Conservation (phyloP, 2,329 filamentous ascomycete species). For the Penicillium sp. region DNA sequence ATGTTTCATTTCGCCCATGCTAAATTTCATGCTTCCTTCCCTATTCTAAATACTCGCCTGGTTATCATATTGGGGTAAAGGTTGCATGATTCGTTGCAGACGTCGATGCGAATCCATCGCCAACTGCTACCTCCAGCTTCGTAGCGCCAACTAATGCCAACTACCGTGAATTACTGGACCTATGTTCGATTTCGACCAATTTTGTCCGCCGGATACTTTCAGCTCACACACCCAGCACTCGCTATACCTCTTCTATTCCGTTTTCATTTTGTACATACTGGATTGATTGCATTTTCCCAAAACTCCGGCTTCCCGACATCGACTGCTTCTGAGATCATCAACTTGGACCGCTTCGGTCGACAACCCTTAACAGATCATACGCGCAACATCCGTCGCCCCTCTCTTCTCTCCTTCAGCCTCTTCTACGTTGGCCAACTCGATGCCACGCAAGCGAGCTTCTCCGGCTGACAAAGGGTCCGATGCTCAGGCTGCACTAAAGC, state of each 20-base stretch:
- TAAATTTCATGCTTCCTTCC: background rate
- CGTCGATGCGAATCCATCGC: background rate
- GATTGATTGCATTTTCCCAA: background rate
- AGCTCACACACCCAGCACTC: background rate
- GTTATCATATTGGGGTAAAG: background rate
- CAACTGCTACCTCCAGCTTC: background rate
- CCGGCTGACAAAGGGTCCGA: background rate
- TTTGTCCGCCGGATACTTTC: background rate
- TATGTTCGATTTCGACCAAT: background rate
- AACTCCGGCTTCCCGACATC: background rate
- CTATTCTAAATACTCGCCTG: background rate
- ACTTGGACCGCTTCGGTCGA: background rate
- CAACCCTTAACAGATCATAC: background rate
- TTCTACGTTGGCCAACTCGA: background rate
- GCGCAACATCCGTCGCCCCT: background rate
- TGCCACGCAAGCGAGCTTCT: background rate
- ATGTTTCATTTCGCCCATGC: background rate
- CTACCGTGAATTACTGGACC: too few relatives aligned
- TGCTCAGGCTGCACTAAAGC: background rate
- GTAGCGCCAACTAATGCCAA: background rate
- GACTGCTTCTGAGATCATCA: background rate
- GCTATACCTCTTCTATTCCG: background rate
- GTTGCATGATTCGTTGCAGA: background rate
- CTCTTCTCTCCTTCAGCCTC: background rate
- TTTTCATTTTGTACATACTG: background rate